phyloP scores from a whole-genome alignment of 1,284 basidiomycete genomes.

The Ustilago xerochloae region DNA sequence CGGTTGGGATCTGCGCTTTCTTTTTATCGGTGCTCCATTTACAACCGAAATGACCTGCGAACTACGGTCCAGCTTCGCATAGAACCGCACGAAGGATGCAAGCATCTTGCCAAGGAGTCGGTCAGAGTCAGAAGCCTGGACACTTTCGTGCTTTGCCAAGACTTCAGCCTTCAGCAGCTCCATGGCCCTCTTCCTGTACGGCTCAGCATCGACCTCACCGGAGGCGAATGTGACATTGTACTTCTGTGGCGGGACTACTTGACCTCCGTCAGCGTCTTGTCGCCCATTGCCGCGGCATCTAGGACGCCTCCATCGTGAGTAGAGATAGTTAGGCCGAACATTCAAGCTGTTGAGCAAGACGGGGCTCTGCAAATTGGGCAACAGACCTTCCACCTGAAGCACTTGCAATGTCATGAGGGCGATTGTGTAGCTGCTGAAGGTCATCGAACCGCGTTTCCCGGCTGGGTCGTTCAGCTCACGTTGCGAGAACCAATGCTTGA shows the following conservation, averaged over 20 bases:
- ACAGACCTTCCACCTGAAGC: slow-evolving; percentile 58
- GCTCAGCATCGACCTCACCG: not conserved
- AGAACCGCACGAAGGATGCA: slow-evolving; percentile 30
- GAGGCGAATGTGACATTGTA: slow-evolving; percentile 40
- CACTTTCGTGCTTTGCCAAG: not conserved
- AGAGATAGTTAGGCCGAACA: slow-evolving; percentile 36
- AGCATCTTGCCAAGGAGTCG: slow-evolving; percentile 36
- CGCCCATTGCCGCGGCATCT: slow-evolving; percentile 16
- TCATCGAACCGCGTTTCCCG: slow-evolving; percentile 40
- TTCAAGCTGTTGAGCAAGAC: slow-evolving; percentile 47
- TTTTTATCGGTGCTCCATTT: slow-evolving; percentile 24
- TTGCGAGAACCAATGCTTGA: slow-evolving; percentile 57
- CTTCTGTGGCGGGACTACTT: slow-evolving; percentile 10
- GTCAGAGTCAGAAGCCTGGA: not conserved
- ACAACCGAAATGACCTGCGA: slow-evolving; percentile 28
- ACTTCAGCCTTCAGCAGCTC: not conserved
- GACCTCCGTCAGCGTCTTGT: not conserved
- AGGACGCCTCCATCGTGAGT: slow-evolving; percentile 36
- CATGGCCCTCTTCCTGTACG: slow-evolving; percentile 6
- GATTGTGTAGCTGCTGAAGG: slow-evolving; percentile 61
- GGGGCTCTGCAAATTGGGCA: slow-evolving; percentile 67
- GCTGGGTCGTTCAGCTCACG: slow-evolving; percentile 57
- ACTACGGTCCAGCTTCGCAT: slow-evolving; percentile 14
- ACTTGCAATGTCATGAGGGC: slow-evolving; percentile 63
- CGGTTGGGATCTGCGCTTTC: slow-evolving; percentile 7